Percentiles rank a stretch among this genome's conserved stretches.
Conservation (phyloP, 1,284 basidiomycete species). For the Cutaneotrichosporon daszewskae region DNA sequence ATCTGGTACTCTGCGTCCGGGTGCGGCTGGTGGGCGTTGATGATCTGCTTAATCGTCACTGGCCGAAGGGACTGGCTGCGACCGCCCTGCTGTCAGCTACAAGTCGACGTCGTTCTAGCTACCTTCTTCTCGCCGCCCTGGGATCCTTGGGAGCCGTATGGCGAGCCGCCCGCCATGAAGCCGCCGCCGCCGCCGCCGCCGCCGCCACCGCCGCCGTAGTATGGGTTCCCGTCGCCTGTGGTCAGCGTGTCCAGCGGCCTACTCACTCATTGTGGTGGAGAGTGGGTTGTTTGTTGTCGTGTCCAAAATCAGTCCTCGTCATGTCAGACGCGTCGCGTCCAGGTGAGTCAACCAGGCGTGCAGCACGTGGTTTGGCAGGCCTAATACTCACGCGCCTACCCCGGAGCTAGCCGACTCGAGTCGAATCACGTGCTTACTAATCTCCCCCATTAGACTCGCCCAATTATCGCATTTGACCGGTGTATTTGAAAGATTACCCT, state of each 20-base stretch:
- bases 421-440: no score
- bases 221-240: conserved; percentile 39
- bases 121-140: conserved; percentile 31
- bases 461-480: not conserved
- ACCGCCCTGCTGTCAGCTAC: conserved; percentile 28
- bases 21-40: conserved; percentile 71
- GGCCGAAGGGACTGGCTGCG: conserved; percentile 66
- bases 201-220: conserved; percentile 36
- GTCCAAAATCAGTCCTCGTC: conserved; percentile 5
- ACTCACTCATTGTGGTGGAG: conserved; percentile 13
- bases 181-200: conserved; percentile 30
- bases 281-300: not conserved
- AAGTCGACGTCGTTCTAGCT: not conserved
- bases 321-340: conserved; percentile 9
- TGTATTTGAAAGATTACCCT: no score
- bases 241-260: not conserved
- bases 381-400: not conserved
- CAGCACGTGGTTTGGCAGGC: not conserved
- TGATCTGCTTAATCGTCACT: conserved; percentile 75
- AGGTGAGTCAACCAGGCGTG: conserved; percentile 2
- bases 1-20: conserved; percentile 82
- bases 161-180: conserved; percentile 32
- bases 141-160: conserved; percentile 35
- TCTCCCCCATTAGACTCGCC: no score
- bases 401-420: no score